Evolutionary conservation across 495 filamentous ascomycete species (phyloP).

Genomic region (Antarctomyces pellizariae): DNA sequence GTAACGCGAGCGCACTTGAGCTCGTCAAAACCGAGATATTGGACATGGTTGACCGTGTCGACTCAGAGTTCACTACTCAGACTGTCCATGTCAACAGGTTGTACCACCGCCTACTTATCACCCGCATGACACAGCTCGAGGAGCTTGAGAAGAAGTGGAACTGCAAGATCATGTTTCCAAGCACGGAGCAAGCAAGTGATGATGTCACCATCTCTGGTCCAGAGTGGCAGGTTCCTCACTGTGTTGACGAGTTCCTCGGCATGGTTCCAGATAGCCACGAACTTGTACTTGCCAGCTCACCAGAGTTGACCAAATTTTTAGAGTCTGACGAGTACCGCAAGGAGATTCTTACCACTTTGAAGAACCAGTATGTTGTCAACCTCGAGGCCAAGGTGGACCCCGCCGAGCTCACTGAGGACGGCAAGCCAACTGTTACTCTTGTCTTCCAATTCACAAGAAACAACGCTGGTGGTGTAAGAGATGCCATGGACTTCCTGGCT

Average conservation of each 20-base stretch:
- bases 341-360: slow-evolving; percentile 62
- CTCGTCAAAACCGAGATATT: slow-evolving; percentile 97
- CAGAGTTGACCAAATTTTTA: slow-evolving; percentile 53
- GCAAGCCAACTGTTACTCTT: slow-evolving; percentile 24
- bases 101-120: slow-evolving; percentile 80
- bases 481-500: slow-evolving; percentile 87
- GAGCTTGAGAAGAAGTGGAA: slow-evolving; percentile 96
- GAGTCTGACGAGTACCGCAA: slow-evolving; percentile 50
- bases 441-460: slow-evolving; percentile 70
- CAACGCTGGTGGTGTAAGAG: slow-evolving; percentile 84
- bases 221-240: slow-evolving; percentile 90
- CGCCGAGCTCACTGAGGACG: slow-evolving; percentile 28
- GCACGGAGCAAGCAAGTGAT: slow-evolving; percentile 91
- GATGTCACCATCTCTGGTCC: slow-evolving; percentile 85
- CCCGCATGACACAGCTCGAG: slow-evolving; percentile 69
- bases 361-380: slow-evolving; percentile 76
- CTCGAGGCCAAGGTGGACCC: slow-evolving; percentile 38
- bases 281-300: slow-evolving; percentile 52
- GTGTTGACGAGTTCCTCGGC: slow-evolving; percentile 83
- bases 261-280: slow-evolving; percentile 96
- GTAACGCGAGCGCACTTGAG: slow-evolving; percentile 90
- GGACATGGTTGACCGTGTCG: slow-evolving; percentile 95
- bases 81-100: slow-evolving; percentile 81
- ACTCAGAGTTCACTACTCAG: slow-evolving; percentile 89
- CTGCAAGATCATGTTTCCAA: slow-evolving; percentile 93